These are phyloP conservation scores for Gaillardinia entomophila DNA, from an alignment of 805 yeast genomes.

Conservation along the genomic window DNA sequence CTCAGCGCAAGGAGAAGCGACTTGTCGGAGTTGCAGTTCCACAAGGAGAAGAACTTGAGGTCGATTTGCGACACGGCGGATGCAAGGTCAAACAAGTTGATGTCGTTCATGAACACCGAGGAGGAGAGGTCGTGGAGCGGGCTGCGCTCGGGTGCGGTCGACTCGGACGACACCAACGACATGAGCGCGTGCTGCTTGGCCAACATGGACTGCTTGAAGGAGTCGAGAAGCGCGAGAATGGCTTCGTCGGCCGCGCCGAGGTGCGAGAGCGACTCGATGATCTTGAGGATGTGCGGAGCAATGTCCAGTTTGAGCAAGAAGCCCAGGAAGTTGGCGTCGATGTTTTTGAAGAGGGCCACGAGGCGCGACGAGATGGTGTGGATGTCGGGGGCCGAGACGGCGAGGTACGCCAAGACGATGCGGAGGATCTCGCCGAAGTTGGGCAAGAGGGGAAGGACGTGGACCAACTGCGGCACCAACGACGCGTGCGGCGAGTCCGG, in stretches of 20 bases:
- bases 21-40: slow-evolving; percentile 80
- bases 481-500: slow-evolving; percentile 7
- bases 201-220: slow-evolving; percentile 48
- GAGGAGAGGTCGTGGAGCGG: slow-evolving; percentile 28
- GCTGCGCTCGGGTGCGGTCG: slow-evolving; percentile 6
- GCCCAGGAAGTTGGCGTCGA: slow-evolving; percentile 59
- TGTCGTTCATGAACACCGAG: slow-evolving; percentile 46
- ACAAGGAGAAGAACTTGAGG: slow-evolving; percentile 52
- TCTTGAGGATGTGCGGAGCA: slow-evolving; percentile 49
- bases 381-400: slow-evolving; percentile 16
- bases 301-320: slow-evolving; percentile 60
- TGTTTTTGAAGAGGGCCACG: slow-evolving; percentile 47
- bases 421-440: slow-evolving; percentile 23
- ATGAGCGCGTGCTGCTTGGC: slow-evolving; percentile 40
- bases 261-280: slow-evolving; percentile 43
- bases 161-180: slow-evolving; percentile 16
- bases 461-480: slow-evolving; percentile 10
- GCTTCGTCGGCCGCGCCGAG: slow-evolving; percentile 24
- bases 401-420: slow-evolving; percentile 12
- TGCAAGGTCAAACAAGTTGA: slow-evolving; percentile 52
- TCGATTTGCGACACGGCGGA: slow-evolving; percentile 63
- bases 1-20: slow-evolving; percentile 60
- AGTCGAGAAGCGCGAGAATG: slow-evolving; percentile 31
- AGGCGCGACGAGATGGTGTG: slow-evolving; percentile 44
- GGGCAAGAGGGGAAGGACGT: slow-evolving; percentile 31